Evolutionary conservation across 2,329 filamentous ascomycete genomes (phyloP).

Genomic region (Ceratocystis alfenasii): DNA sequence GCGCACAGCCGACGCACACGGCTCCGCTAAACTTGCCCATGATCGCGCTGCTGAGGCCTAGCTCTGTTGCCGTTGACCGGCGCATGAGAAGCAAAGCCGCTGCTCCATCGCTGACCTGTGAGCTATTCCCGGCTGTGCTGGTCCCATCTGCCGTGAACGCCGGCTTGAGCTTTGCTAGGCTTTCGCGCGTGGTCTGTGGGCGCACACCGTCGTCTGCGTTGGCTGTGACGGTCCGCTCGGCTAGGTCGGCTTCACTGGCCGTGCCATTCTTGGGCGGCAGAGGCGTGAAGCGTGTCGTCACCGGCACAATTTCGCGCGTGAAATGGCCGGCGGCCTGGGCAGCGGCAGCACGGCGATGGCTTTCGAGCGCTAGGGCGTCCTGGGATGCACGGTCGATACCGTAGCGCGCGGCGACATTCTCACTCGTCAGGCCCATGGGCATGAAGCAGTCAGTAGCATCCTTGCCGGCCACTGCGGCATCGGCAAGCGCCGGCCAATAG

Average conservation of each 20-base stretch:
- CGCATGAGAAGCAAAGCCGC: slow-evolving; percentile 76
- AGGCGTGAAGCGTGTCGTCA: slow-evolving; percentile 42
- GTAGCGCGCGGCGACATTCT: slow-evolving; percentile 76
- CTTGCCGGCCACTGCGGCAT: slow-evolving; percentile 46
- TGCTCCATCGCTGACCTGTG: slow-evolving; percentile 79
- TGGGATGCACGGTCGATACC: slow-evolving; percentile 62
- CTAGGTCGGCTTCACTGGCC: slow-evolving; percentile 26
- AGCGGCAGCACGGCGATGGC: slow-evolving; percentile 58
- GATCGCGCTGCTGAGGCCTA: slow-evolving; percentile 58
- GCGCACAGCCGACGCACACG: slow-evolving; percentile 62
- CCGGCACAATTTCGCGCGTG: slow-evolving; percentile 66
- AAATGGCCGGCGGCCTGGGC: slow-evolving; percentile 62
- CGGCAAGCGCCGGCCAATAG: slow-evolving; percentile 58
- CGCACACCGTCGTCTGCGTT: slow-evolving; percentile 74
- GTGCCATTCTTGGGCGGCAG: slow-evolving; percentile 45
- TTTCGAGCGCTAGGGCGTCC: slow-evolving; percentile 67
- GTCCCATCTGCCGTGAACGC: slow-evolving; percentile 65
- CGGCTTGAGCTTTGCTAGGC: slow-evolving; percentile 68
- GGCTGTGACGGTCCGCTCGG: slow-evolving; percentile 45
- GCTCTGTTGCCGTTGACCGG: slow-evolving; percentile 52
- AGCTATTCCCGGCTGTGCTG: slow-evolving; percentile 76
- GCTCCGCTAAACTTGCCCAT: slow-evolving; percentile 75
- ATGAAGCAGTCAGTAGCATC: slow-evolving; percentile 80
- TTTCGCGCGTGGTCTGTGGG: slow-evolving; percentile 53
- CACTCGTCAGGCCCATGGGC: slow-evolving; percentile 83